Conservation (phyloP, 192 early-diverging fungal genomes). For the Linnemannia exigua region DNA sequence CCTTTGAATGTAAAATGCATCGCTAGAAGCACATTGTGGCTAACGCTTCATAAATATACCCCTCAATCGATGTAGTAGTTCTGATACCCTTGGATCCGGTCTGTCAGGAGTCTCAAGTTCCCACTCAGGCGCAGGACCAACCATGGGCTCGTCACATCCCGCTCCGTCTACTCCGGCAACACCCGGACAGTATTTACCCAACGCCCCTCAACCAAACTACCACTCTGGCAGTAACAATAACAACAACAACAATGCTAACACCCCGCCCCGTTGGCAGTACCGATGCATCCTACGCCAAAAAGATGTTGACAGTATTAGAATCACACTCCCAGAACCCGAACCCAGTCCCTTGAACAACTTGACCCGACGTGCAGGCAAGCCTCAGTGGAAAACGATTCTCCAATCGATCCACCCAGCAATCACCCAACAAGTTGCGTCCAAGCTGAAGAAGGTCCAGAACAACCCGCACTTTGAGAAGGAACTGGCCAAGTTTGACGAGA, state of each 20-base stretch:
- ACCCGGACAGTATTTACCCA: not conserved
- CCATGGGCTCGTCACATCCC: not conserved
- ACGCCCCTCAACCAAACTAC: not conserved
- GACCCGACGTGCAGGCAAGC: slow-evolving; percentile 47
- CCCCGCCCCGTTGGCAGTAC: slow-evolving; percentile 44
- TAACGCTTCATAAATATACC: not conserved
- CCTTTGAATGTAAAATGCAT: no score
- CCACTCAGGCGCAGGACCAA: not conserved
- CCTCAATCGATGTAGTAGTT: not conserved
- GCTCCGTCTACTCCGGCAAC: not conserved
- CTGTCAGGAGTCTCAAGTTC: not conserved
- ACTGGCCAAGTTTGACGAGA: slow-evolving; percentile 80
- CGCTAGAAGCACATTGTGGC: no score
- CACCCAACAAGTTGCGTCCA: slow-evolving; percentile 60
- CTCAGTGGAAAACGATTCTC: slow-evolving; percentile 64
- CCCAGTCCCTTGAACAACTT: slow-evolving; percentile 45
- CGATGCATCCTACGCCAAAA: slow-evolving; percentile 51
- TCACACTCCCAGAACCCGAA: slow-evolving; percentile 51
- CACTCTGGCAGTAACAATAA: not conserved
- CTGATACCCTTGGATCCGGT: not conserved
- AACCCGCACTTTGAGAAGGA: slow-evolving; percentile 74
- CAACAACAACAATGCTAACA: not conserved
- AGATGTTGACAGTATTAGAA: slow-evolving; percentile 46
- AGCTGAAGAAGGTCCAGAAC: slow-evolving; percentile 70
- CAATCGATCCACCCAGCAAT: slow-evolving; percentile 56